These are phyloP conservation scores for Colletotrichum sp. DNA, from an alignment of 2,329 filamentous ascomycete species.

Conservation along the genomic window DNA sequence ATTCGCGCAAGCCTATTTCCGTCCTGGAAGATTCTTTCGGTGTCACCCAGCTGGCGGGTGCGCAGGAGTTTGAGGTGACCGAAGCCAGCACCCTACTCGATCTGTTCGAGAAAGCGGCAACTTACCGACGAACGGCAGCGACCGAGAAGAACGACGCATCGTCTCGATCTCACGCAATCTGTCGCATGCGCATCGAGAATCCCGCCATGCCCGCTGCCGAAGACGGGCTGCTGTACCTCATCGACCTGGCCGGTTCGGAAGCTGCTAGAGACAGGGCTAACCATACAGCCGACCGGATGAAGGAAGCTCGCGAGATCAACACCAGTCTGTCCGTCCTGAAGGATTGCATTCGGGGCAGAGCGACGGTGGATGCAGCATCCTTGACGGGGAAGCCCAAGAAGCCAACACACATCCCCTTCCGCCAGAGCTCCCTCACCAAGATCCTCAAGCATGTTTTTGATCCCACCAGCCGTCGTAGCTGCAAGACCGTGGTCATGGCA, in stretches of 20 bases:
- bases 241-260: conserved; percentile 56
- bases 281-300: conserved; percentile 48
- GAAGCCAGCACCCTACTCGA: conserved; percentile 31
- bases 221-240: conserved; percentile 50
- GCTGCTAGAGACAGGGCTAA: conserved; percentile 44
- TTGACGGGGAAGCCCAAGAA: conserved; percentile 26
- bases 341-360: conserved; percentile 55
- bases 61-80: conserved; percentile 39
- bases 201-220: conserved; percentile 28
- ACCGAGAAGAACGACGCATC: conserved; percentile 53
- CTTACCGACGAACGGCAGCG: conserved; percentile 45
- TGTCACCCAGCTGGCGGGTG: conserved; percentile 47
- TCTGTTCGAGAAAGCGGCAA: conserved; percentile 40
- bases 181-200: conserved; percentile 48
- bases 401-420: conserved; percentile 48
- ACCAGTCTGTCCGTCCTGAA: conserved; percentile 54
- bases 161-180: conserved; percentile 54
- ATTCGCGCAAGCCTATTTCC: conserved; percentile 42
- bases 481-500: conserved; percentile 50
- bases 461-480: conserved; percentile 38
- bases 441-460: conserved; percentile 56
- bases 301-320: conserved; percentile 53
- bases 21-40: conserved; percentile 53
- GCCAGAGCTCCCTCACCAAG: conserved; percentile 51
- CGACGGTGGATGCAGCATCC: conserved; percentile 34